These are phyloP conservation scores for Linderina pennispora DNA, from an alignment of 192 early-diverging fungal genomes.

Conservation along the genomic window DNA sequence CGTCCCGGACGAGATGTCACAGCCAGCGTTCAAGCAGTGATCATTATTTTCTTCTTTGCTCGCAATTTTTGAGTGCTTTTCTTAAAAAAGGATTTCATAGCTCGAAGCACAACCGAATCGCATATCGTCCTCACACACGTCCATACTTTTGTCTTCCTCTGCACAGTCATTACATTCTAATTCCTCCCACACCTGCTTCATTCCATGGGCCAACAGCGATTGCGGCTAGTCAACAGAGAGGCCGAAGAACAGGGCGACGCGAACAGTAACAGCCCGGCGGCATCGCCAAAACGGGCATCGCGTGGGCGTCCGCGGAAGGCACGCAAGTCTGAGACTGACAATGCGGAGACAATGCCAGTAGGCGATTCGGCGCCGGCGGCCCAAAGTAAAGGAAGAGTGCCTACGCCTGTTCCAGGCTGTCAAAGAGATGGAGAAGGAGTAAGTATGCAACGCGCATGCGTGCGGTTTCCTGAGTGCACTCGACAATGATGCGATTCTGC, in stretches of 20 bases:
- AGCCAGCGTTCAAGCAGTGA: neutral
- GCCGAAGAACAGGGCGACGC: conserved; percentile 12
- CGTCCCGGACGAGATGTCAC: too few species aligned
- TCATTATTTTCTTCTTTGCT: neutral
- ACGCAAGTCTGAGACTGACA: conserved; percentile 22
- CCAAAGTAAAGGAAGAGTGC: conserved; percentile 30
- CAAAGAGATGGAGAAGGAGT: conserved; percentile 44
- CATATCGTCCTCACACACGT: neutral
- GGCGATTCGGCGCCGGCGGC: neutral
- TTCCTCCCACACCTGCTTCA: too few species aligned
- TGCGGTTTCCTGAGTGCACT: too few species aligned
- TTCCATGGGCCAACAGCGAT: conserved; percentile 44
- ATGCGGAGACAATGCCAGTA: conserved; percentile 3
- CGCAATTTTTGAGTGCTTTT: neutral
- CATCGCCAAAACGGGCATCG: conserved; percentile 1
- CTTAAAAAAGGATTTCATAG: neutral
- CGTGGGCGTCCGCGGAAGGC: conserved; percentile 16
- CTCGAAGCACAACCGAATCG: neutral
- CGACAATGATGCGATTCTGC: too few species aligned
- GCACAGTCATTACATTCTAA: too few species aligned
- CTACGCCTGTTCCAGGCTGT: conserved; percentile 33
- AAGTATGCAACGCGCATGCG: too few species aligned
- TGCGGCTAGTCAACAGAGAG: conserved; percentile 35
- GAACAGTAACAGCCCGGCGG: conserved; percentile 7
- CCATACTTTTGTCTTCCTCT: too few species aligned